Percentiles rank a stretch among this genome's conserved stretches.
phyloP scores from a whole-genome alignment of 2,329 filamentous ascomycete genomes.

The Tolypocladium ophioglossoides region DNA sequence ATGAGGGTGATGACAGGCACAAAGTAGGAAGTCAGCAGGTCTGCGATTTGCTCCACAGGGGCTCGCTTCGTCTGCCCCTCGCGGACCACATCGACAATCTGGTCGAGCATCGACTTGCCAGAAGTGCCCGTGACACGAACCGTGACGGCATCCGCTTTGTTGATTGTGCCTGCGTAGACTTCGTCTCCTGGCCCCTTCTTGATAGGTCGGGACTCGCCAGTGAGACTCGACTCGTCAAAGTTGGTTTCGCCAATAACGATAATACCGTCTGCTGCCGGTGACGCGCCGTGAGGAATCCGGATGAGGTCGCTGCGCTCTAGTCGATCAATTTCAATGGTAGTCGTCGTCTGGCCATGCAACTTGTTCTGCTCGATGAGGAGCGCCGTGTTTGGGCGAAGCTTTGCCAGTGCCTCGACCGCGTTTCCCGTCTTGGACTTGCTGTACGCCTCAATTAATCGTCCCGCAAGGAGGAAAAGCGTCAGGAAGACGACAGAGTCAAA shows the following conservation, averaged over 20 bases:
- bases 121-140: conserved; percentile 53
- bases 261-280: conserved; percentile 73
- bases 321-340: conserved; percentile 49
- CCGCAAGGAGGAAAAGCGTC: conserved; percentile 72
- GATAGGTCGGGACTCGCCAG: conserved; percentile 62
- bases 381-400: conserved; percentile 67
- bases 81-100: conserved; percentile 66
- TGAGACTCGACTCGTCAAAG: conserved; percentile 88
- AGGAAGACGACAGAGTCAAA: conserved; percentile 92
- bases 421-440: conserved; percentile 87
- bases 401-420: conserved; percentile 69
- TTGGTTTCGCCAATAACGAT: conserved; percentile 51
- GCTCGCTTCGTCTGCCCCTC: conserved; percentile 69
- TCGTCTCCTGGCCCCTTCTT: conserved; percentile 51
- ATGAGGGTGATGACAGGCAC: conserved; percentile 62
- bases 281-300: conserved; percentile 65
- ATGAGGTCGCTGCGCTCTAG: conserved; percentile 68
- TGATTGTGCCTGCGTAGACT: conserved; percentile 65
- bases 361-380: conserved; percentile 47
- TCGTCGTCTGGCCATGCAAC: conserved; percentile 22
- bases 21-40: conserved; percentile 64
- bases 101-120: conserved; percentile 67
- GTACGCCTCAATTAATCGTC: conserved; percentile 73
- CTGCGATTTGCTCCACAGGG: conserved; percentile 65
- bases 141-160: conserved; percentile 53